A percentile compares a stretch with the other conserved stretches of the same genome.
Evolutionary conservation across 78 protist genomes (phyloP).

Genomic region (Trichosphaerium sp.): DNA sequence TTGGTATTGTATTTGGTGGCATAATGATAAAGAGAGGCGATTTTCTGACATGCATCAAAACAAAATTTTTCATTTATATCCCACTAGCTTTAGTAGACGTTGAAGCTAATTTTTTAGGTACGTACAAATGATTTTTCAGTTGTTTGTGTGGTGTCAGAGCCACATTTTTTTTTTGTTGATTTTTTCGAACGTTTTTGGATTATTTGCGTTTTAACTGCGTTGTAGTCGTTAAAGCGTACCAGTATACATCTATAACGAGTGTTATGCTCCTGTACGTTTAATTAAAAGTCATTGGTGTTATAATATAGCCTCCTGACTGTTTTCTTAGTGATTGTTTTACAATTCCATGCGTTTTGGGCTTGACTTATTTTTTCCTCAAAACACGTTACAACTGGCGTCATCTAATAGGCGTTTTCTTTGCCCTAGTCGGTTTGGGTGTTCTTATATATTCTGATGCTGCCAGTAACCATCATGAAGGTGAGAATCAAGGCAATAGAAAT

Average conservation of each 20-base stretch:
- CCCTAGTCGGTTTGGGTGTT: slow-evolving; percentile 43
- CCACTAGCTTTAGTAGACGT: slow-evolving; percentile 62
- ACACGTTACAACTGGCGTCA: slow-evolving; percentile 30
- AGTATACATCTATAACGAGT: slow-evolving; percentile 45
- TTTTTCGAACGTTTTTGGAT: neutral
- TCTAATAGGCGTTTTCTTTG: slow-evolving; percentile 22
- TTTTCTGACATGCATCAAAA: slow-evolving; percentile 11
- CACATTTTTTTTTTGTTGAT: neutral
- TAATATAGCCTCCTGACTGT: too few species aligned
- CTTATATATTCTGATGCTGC: slow-evolving; percentile 32
- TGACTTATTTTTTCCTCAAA: slow-evolving; percentile 34
- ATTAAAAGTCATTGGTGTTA: too few species aligned
- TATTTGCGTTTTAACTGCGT: neutral
- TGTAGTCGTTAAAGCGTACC: slow-evolving; percentile 51
- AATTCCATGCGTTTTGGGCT: slow-evolving; percentile 49
- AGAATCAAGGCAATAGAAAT: neutral
- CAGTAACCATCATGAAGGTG: slow-evolving; percentile 5
- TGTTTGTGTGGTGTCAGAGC: neutral
- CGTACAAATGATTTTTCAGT: neutral
- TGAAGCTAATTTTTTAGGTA: slow-evolving; percentile 59
- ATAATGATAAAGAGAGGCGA: slow-evolving; percentile 10
- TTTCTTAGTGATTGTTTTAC: slow-evolving; percentile 45
- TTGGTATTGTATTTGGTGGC: slow-evolving; percentile 17
- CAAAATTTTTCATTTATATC: slow-evolving; percentile 5
- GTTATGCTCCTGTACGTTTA: too few species aligned